Percentiles rank a stretch among this genome's conserved stretches.
Conservation (phyloP, 2,329 filamentous ascomycete species). For the Phialophora expanda region DNA sequence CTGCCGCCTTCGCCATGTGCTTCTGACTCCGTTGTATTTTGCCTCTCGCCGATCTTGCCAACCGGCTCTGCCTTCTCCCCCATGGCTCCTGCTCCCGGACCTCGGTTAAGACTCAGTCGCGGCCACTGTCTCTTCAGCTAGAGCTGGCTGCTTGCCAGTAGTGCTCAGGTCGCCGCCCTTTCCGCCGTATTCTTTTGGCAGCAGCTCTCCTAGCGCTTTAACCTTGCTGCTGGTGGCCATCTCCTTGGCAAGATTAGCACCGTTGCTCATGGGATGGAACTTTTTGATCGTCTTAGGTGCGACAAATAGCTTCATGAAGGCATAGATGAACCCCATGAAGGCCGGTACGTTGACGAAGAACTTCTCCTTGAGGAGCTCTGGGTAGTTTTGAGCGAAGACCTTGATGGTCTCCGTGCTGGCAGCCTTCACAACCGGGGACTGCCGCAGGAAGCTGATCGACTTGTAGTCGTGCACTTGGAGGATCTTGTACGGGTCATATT, state of each 20-base stretch:
- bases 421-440: slow-evolving; percentile 75
- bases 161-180: slow-evolving; percentile 60
- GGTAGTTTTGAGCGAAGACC: slow-evolving; percentile 80
- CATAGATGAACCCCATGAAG: slow-evolving; percentile 87
- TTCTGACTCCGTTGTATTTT: background rate
- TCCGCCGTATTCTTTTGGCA: slow-evolving; percentile 82
- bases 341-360: slow-evolving; percentile 94
- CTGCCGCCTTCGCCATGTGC: slow-evolving; percentile 1
- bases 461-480: slow-evolving; percentile 94
- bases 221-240: slow-evolving; percentile 55
- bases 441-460: slow-evolving; percentile 81
- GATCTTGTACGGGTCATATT: slow-evolving; percentile 84
- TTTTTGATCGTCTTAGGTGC: slow-evolving; percentile 76
- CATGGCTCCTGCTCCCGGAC: background rate
- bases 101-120: background rate
- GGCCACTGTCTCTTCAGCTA: slow-evolving; percentile 22
- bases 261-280: slow-evolving; percentile 78
- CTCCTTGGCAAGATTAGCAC: slow-evolving; percentile 69
- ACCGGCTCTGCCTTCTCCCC: background rate
- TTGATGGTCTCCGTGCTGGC: slow-evolving; percentile 81
- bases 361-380: slow-evolving; percentile 86
- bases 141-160: slow-evolving; percentile 31
- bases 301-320: slow-evolving; percentile 75
- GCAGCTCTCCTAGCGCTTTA: slow-evolving; percentile 54
- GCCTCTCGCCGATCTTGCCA: background rate